Evolutionary conservation across 192 early-diverging fungal species (phyloP).

Genomic region (Backusella macrospora): DNA sequence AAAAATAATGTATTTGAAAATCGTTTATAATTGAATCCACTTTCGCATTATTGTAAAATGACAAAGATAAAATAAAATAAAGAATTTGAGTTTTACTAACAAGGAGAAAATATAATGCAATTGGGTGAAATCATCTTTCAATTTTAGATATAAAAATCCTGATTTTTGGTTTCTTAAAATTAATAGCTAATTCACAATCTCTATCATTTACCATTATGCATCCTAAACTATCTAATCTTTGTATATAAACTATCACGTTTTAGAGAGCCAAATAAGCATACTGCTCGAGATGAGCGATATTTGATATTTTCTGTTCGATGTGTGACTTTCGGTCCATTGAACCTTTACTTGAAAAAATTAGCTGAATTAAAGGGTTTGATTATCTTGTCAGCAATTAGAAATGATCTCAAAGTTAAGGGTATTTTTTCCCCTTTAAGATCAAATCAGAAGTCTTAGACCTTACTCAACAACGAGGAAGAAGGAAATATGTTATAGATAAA

Average conservation of each 20-base stretch:
- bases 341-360: not conserved
- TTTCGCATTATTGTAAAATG: too few relatives aligned
- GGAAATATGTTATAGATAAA: not conserved
- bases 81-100: too few relatives aligned
- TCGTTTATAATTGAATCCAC: too few relatives aligned
- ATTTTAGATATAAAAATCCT: too few relatives aligned
- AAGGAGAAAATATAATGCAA: too few relatives aligned
- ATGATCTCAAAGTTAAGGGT: not conserved
- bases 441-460: not conserved
- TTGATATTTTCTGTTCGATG: not conserved
- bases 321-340: not conserved
- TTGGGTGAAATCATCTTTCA: too few relatives aligned
- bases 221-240: too few relatives aligned
- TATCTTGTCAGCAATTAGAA: not conserved
- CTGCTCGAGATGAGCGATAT: not conserved
- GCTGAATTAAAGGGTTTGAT: not conserved
- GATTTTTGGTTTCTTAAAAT: too few relatives aligned
- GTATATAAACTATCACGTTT: not conserved
- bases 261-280: not conserved
- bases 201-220: too few relatives aligned
- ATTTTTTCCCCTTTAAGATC: not conserved
- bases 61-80: too few relatives aligned
- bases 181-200: too few relatives aligned
- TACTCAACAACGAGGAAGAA: not conserved
- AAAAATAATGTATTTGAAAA: too few relatives aligned